Percentiles rank a stretch among this genome's conserved stretches.
Conservation (phyloP, 2,329 filamentous ascomycete genomes). For the Graphiopsis chlorocephala region DNA sequence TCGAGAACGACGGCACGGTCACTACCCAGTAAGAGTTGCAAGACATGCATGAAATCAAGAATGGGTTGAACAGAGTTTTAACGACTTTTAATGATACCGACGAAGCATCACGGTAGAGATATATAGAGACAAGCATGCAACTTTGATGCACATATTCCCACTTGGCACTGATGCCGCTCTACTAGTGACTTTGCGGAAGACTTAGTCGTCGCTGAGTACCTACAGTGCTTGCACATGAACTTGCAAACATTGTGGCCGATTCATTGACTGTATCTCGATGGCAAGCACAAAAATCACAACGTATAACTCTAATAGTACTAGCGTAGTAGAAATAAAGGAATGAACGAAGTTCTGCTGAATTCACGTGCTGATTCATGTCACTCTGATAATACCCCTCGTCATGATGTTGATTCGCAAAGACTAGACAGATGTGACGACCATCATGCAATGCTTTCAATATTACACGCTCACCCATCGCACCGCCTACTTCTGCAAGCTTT, state of each 20-base stretch:
- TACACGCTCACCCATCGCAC: background rate
- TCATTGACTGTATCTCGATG: background rate
- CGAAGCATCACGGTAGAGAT: conserved; percentile 12
- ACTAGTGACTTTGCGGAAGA: background rate
- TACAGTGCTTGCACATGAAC: background rate
- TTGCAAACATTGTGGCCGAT: background rate
- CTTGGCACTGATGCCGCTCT: background rate
- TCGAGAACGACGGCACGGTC: conserved; percentile 72
- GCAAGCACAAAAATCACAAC: background rate
- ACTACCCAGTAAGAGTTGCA: conserved; percentile 60
- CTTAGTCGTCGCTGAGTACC: background rate
- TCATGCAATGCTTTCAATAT: background rate
- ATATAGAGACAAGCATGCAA: conserved; percentile 5
- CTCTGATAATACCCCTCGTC: no score
- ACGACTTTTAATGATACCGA: conserved; percentile 6
- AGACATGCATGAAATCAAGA: background rate
- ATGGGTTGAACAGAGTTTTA: background rate
- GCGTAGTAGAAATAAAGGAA: background rate
- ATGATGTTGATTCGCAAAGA: background rate
- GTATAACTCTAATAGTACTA: background rate
- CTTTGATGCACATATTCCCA: background rate
- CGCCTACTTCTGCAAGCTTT: conserved; percentile 43
- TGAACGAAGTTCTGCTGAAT: no score
- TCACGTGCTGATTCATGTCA: no score
- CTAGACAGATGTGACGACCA: background rate